Base-by-base conservation (phyloP, 768 basidiomycete genomes). In the Boletus subparvulus region DNA sequence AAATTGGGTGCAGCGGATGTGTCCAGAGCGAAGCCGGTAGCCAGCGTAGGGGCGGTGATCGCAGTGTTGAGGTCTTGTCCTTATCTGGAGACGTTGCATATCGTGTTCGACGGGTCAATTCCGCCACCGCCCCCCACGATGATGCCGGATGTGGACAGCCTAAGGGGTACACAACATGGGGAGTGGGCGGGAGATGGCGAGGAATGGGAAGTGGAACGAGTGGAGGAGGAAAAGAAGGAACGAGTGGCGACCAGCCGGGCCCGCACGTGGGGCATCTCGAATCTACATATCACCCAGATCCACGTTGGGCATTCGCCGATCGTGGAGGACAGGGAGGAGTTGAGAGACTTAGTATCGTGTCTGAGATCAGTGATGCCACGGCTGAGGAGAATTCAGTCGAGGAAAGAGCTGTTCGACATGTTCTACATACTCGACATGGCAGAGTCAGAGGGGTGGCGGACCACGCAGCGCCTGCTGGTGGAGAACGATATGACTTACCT, bases 101-200 rank as follows among this genome's bases (percentile, higher is more conserved):
- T 65, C 6, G 49, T 52, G 24, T 65, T 65, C 19, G 61, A 65
- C 19, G 65, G 56, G 35, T 46, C 56, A 26, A 43, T 54, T n/a
- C 50, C 41, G 10, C 58, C 58, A 5, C 58, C 58, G 3, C 39
- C 16, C 9, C 43, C 48, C 6, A 12, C 1, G 55, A 36, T 17
- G 13, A 10, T 6, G 21, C 13, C 33, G 19, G 43, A 39, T 14
- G 35, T 39, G 13, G 43, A 11, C 24, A 17, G 19, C 33, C 3
- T 14, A 12, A 14, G 35, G 35, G 33, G 30, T 32, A 52, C 11
- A 24, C 33, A 35, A 32, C 43, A 2, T 17, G 21, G 11, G 30
- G n/a, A n/a, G 39, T 50, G 13, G 10, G 37, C 11, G 9, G 40
- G 28, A 10, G 11, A 4, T 28, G 24, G 49, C 10, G n/a, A 19